Evolutionary conservation across 1,284 basidiomycete genomes (phyloP), one percentile per base, ranked within the genome.

Genomic region (Pseudozyma tsukubaensis): DNA sequence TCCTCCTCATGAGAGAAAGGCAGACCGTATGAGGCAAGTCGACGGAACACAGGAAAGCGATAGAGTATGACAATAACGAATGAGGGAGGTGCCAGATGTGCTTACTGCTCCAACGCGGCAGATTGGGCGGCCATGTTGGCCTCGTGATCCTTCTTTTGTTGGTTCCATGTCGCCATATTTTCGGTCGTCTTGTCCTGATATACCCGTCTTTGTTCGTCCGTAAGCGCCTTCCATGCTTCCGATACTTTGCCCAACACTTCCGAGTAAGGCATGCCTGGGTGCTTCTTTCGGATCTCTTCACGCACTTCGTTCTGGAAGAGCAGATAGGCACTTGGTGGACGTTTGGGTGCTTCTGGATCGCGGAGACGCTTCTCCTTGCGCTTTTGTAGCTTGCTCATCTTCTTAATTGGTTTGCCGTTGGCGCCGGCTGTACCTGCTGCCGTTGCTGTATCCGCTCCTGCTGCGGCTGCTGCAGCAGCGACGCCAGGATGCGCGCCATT

Each of bases 271-370:
- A 78, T 55, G 43, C 78, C 77, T 9, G 78, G 77, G 50, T 75
- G 72, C 56, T 76, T 70, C 47, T 75, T 71, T 45, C 76, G 65
- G 58, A 80, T 77, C 49, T 81, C 75, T 43, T 76, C 66, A 24
- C 80, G 73, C 34, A 81, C 76, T 51, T 81, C 79, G 59, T 81
- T 81, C 60, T 81, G 80, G 68, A 78, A 81, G 2, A 80, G 60
- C n/a, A 81, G 67, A 50, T 81, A 81, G 21, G 80, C 80, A 37
- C 74, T 79, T 19, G 80, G 77, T 14, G 80, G 80, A 24, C 80
- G 66, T 62, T 81, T 81, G 66, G 78, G 78, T 37, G 78, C 80
- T 42, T 80, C 71, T 3, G 78, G 79, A 49, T 81, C 79, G 14
- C 76, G 71, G 11, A 77, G 63, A 36, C 69, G 69, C 64, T 78